phyloP scores from a whole-genome alignment of 2,329 filamentous ascomycete genomes.

The Fusarium sp. region DNA sequence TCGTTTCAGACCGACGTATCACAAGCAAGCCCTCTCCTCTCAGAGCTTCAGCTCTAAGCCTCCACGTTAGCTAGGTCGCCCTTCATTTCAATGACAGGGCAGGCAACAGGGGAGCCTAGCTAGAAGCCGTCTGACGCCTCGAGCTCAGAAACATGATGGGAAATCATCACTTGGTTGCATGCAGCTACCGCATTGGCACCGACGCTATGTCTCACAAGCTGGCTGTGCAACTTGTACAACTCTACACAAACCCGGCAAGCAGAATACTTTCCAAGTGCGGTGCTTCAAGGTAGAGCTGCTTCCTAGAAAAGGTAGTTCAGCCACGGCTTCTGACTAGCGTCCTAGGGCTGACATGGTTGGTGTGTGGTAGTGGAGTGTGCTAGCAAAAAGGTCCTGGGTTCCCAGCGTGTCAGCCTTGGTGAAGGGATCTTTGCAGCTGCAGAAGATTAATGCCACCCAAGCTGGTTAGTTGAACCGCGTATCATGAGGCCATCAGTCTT shows the following conservation, averaged over 20 bases:
- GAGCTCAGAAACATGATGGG: not conserved
- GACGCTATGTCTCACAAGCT: constrained; percentile 7
- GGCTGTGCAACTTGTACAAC: constrained; percentile 36
- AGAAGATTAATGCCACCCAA: constrained; percentile 29
- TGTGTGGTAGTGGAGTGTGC: constrained; percentile 23
- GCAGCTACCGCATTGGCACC: not conserved
- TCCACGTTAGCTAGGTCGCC: constrained; percentile 16
- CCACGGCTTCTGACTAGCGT: constrained; percentile 25
- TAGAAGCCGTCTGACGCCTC: constrained; percentile 25
- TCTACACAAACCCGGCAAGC: constrained; percentile 3
- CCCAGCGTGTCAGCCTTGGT: constrained; percentile 27
- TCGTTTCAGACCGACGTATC: constrained; percentile 15
- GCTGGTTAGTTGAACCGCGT: constrained; percentile 15
- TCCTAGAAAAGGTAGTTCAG: constrained; percentile 6
- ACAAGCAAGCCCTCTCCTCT: not conserved
- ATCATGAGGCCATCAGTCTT: constrained; percentile 6
- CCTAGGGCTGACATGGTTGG: constrained; percentile 41
- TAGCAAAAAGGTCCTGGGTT: not conserved
- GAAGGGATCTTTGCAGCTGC: constrained; percentile 3
- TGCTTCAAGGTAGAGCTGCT: not conserved
- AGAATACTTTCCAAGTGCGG: not conserved
- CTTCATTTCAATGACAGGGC: constrained; percentile 38
- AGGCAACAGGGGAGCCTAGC: constrained; percentile 30
- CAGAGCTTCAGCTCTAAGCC: constrained; percentile 22
- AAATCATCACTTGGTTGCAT: not conserved